Evolutionary conservation across 805 yeast genomes (phyloP), one percentile per base, ranked within the genome.

Genomic region (Candida andamanensis): DNA sequence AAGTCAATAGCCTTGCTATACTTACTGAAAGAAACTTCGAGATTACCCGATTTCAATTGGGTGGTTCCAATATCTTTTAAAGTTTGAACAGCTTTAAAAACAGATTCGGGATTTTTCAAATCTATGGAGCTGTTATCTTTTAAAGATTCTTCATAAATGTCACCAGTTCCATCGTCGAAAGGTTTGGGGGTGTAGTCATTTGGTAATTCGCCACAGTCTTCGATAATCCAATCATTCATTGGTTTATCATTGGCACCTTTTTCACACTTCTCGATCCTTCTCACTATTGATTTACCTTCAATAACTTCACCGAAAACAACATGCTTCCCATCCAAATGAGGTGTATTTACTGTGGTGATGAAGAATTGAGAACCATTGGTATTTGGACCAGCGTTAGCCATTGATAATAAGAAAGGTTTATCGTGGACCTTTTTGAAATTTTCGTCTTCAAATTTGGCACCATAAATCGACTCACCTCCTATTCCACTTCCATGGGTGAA

Each of bases 361-460:
- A 90, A 90, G 49, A 86, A 92, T 60, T 90, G 97, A 2, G 96
- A 86, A 1, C 97, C 97, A 53, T 92, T 92, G 29, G 97, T 90
- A 56, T 80, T 78, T 37, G 95, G 87, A 12, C 97, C 97, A 4
- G 97, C 85, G 53, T 90, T 90, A 36, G 98, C 97, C 97, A 90
- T 92, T 6, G 95, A 85, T 46, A 90, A 72, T 45, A 92, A 68
- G 58, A 82, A 89, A 33, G 97, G 97, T 49, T 72, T 72, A 42
- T 79, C 86, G 54, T 90, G 97, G 41, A 70, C 74, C 44, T 75
- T 54, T 29, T 69, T 56, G 57, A 92, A 90, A 58, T 81, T 82
- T 58, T 90, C 98, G 55, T 90, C 98, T 51, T 85, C 95, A 60
- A 86, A 87, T 44, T 64, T 65, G 37, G 63, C 68, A 5, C 71